Evolutionary conservation across 768 basidiomycete genomes (phyloP), one percentile per base, ranked within the genome.

Genomic region (Candolleomyces eurysporus): DNA sequence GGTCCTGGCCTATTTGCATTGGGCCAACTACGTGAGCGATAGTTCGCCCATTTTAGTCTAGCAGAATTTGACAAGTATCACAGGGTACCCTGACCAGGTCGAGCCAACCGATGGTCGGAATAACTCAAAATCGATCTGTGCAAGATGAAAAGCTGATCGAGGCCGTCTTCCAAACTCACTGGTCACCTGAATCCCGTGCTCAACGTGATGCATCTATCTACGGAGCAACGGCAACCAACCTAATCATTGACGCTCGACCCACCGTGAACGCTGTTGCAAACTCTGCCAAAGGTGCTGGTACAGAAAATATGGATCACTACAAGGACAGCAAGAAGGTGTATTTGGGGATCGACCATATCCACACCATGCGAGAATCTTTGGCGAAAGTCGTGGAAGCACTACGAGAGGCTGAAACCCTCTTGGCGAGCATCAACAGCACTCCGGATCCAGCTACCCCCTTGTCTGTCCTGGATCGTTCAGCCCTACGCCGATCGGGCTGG

Each of bases 241-340:
- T 98, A 59, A 98, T 99, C 71, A 93, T 98, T 65, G 97, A 99
- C 71, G 97, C 97, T n/a, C 82, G 97, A 16, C 96, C 97, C 11
- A 98, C 95, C 0, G 87, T 92, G 3, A 98, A 98, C 73, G 97
- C 96, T 0, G 85, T 98, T 73, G 97, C 96, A 10, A 98, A 98
- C 72, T 93, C 94, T 8, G 97, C 96, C 17, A 96, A 94, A 77
- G 97, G 97, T 10, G 97, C 96, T 2, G 97, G 97, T 1, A 96
- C 96, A 6, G 97, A 99, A 76, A 99, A 98, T 74, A 99, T 99
- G 97, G 95, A 97, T 54, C 83, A 98, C 71, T 99, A 99, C 80
- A 96, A 89, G 73, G 90, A 95, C 40, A 91, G 91, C 54, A 93
- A 86, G 78, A 99, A 99, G 75, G 91, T 85, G 0, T 99, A 99